A percentile compares a stretch with the other conserved stretches of the same genome.
Evolutionary conservation across 208 protist species (phyloP).

Genomic region (Trypanosoma melophagium): DNA sequence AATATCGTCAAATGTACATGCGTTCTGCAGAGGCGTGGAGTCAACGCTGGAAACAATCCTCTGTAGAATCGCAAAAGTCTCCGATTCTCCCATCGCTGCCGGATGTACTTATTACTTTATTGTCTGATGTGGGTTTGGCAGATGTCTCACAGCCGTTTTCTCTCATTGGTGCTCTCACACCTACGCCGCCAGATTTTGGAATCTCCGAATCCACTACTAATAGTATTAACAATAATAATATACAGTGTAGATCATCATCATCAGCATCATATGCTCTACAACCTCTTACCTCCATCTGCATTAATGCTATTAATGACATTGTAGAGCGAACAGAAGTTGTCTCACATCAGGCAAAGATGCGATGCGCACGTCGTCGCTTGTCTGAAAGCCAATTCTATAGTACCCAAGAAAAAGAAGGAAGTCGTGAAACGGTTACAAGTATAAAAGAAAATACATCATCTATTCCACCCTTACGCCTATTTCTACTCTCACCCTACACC

Average conservation of each 20-base stretch:
- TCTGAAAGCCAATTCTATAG: background rate
- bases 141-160: background rate
- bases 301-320: constrained; percentile 22
- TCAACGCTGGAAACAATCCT: background rate
- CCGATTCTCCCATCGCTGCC: background rate
- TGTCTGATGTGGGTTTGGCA: constrained; percentile 15
- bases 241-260: no score
- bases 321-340: constrained; percentile 16
- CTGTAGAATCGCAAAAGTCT: background rate
- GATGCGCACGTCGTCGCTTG: background rate
- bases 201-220: background rate
- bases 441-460: background rate
- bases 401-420: background rate
- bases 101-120: constrained; percentile 2
- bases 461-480: constrained; percentile 1
- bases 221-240: no score
- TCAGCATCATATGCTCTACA: background rate
- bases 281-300: constrained; percentile 18
- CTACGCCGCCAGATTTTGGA: background rate
- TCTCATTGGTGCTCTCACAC: constrained; percentile 12
- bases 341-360: background rate
- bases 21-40: background rate
- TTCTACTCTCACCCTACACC: constrained; percentile 19
- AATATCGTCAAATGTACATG: no score
- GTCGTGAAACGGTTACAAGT: background rate